A percentile compares a stretch with the other conserved stretches of the same genome.
phyloP scores from a whole-genome alignment of 2,329 filamentous ascomycete genomes.

The Colletotrichum sidae region DNA sequence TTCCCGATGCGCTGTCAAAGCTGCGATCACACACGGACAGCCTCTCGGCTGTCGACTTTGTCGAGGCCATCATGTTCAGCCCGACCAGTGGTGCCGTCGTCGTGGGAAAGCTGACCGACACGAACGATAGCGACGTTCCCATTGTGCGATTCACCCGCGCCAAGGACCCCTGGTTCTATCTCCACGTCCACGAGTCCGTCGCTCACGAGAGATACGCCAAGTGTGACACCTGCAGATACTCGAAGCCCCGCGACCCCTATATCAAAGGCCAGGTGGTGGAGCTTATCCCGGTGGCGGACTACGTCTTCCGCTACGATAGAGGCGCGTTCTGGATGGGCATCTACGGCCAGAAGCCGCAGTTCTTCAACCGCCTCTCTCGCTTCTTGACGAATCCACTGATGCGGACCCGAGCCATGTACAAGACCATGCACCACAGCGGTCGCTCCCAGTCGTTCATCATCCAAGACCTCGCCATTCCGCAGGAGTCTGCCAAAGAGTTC shows the following conservation, averaged over 20 bases:
- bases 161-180: conserved; percentile 73
- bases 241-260: neutral
- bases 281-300: conserved; percentile 52
- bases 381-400: conserved; percentile 70
- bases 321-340: conserved; percentile 74
- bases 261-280: conserved; percentile 28
- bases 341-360: conserved; percentile 67
- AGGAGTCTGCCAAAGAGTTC: conserved; percentile 52
- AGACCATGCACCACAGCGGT: conserved; percentile 69
- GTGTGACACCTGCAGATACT: conserved; percentile 12
- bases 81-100: conserved; percentile 56
- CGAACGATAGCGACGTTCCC: conserved; percentile 2
- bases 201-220: neutral
- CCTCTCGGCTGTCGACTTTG: conserved; percentile 57
- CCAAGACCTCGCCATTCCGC: conserved; percentile 72
- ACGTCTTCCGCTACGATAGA: conserved; percentile 72
- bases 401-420: conserved; percentile 71
- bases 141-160: conserved; percentile 59
- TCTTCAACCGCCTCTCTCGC: conserved; percentile 68
- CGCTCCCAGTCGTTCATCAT: conserved; percentile 68
- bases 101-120: conserved; percentile 59
- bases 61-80: conserved; percentile 69
- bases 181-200: conserved; percentile 62
- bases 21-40: conserved; percentile 44
- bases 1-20: conserved; percentile 55